Conservation (phyloP, 768 basidiomycete genomes). For the Mycena indigotica region DNA sequence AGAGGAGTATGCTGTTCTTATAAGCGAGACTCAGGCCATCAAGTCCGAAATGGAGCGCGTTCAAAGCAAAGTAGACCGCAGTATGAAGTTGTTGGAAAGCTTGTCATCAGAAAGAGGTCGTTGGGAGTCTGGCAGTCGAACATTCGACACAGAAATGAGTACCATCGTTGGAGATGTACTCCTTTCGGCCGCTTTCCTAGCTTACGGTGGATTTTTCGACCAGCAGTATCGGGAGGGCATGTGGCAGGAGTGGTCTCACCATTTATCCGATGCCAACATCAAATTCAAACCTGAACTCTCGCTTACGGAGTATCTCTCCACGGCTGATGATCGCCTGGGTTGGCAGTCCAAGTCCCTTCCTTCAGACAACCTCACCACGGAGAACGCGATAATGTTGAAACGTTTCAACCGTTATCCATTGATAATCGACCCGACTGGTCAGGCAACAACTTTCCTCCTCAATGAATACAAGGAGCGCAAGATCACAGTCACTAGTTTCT, state of each 20-base stretch:
- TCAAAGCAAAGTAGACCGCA: conserved; percentile 94
- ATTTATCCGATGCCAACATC: conserved; percentile 86
- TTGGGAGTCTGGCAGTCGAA: conserved; percentile 93
- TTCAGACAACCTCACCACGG: conserved; percentile 91
- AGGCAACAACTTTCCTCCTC: conserved; percentile 91
- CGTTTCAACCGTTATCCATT: conserved; percentile 97
- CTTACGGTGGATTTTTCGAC: conserved; percentile 98
- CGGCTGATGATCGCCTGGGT: conserved; percentile 90
- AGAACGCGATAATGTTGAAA: conserved; percentile 99
- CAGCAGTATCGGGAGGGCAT: conserved; percentile 96
- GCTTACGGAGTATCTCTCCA: conserved; percentile 93
- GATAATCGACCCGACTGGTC: conserved; percentile 97
- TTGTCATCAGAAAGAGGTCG: conserved; percentile 91
- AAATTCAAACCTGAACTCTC: conserved; percentile 92
- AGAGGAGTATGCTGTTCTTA: conserved; percentile 94
- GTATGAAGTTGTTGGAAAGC: conserved; percentile 92
- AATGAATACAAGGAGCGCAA: conserved; percentile 96
- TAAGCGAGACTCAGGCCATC: conserved; percentile 96
- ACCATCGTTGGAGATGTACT: conserved; percentile 97
- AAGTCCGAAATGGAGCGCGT: conserved; percentile 98
- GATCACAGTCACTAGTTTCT: conserved; percentile 97
- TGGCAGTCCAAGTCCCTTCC: conserved; percentile 98
- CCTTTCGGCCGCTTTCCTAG: conserved; percentile 93
- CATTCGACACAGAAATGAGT: conserved; percentile 97
- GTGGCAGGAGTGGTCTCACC: conserved; percentile 94